These are phyloP conservation scores for Penicillium hordei DNA, from an alignment of 2,329 filamentous ascomycete genomes.

Conservation along the genomic window DNA sequence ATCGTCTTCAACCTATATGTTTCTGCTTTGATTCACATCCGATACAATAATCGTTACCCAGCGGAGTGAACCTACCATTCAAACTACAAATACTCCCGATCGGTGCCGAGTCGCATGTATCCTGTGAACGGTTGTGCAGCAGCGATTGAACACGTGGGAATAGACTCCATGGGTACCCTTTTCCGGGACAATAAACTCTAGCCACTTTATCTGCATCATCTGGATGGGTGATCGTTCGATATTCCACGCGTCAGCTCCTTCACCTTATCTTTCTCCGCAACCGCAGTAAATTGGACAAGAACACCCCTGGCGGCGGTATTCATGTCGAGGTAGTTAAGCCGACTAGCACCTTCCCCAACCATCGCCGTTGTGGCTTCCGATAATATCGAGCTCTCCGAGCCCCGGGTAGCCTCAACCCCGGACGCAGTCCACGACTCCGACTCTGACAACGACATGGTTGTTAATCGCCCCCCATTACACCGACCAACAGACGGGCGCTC, in stretches of 20 bases:
- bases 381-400: slow-evolving; percentile 26
- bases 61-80: not conserved
- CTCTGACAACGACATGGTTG: slow-evolving; percentile 47
- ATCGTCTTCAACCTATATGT: not conserved
- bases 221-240: slow-evolving; percentile 10
- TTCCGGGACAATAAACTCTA: not conserved
- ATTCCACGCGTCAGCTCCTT: slow-evolving; percentile 1
- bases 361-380: slow-evolving; percentile 36
- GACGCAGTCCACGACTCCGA: slow-evolving; percentile 40
- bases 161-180: slow-evolving; percentile 1
- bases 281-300: slow-evolving; percentile 5
- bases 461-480: slow-evolving; percentile 49
- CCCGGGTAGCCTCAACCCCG: slow-evolving; percentile 30
- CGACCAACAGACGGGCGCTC: slow-evolving; percentile 51
- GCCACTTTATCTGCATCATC: slow-evolving; percentile 3
- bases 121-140: not conserved
- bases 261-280: slow-evolving; percentile 11
- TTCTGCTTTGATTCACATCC: not conserved
- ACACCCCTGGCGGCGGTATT: slow-evolving; percentile 7
- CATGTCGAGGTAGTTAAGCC: slow-evolving; percentile 10
- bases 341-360: not conserved
- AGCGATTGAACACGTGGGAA: slow-evolving; percentile 8
- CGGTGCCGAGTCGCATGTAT: not conserved
- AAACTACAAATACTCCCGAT: not conserved
- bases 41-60: not conserved